These are phyloP conservation scores for Knufia fluminis DNA, from an alignment of 2,329 filamentous ascomycete species.

Conservation along the genomic window DNA sequence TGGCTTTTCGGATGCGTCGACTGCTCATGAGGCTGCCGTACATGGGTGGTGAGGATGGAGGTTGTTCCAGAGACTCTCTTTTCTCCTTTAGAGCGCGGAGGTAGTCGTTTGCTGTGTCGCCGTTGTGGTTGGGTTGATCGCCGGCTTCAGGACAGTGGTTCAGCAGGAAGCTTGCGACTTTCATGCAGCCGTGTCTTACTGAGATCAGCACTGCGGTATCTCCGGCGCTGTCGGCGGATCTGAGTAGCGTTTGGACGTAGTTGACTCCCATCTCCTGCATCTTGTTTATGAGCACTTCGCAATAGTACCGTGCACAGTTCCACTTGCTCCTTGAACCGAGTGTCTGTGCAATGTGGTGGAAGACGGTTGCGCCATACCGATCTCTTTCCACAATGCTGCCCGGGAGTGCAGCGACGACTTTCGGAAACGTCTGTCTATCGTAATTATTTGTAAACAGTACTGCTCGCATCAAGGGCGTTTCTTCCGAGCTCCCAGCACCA, in stretches of 20 bases:
- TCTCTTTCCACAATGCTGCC: constrained; percentile 74
- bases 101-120: constrained; percentile 74
- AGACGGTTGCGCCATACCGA: constrained; percentile 72
- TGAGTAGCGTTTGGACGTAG: constrained; percentile 67
- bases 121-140: constrained; percentile 71
- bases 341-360: constrained; percentile 87
- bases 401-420: constrained; percentile 72
- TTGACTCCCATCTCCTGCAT: constrained; percentile 69
- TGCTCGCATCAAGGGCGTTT: constrained; percentile 88
- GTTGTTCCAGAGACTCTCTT: constrained; percentile 21
- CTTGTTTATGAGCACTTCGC: constrained; percentile 82
- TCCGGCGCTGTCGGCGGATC: constrained; percentile 73
- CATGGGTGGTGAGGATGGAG: constrained; percentile 59
- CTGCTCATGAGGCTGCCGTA: constrained; percentile 20
- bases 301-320: constrained; percentile 82
- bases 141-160: constrained; percentile 68
- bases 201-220: constrained; percentile 87
- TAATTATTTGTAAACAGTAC: constrained; percentile 96
- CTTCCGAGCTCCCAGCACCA: constrained; percentile 64
- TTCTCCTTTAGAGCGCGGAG: constrained; percentile 54
- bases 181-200: constrained; percentile 77
- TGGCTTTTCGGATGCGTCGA: constrained; percentile 14
- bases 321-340: constrained; percentile 80
- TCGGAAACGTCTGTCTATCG: constrained; percentile 83
- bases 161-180: constrained; percentile 57